phyloP scores from a whole-genome alignment of 1,284 basidiomycete genomes.

The Papiliotrema fonsecae region DNA sequence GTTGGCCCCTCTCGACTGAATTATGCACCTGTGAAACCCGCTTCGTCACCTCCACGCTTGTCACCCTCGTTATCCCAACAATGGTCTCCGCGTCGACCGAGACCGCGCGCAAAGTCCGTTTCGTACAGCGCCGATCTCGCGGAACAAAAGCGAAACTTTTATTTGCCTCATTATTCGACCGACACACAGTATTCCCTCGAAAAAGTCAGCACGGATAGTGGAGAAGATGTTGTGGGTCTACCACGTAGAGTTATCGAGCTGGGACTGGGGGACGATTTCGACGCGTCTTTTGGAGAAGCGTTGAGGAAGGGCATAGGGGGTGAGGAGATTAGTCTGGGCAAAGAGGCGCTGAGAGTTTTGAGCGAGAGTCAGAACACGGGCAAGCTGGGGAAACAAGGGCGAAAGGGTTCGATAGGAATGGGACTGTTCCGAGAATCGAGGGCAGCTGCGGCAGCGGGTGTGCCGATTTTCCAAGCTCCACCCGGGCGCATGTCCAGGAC shows the following conservation, averaged over 20 bases:
- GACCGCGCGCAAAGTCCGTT: not conserved
- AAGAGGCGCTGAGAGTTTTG: conserved; percentile 39
- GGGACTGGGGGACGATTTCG: conserved; percentile 40
- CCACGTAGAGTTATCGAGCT: conserved; percentile 33
- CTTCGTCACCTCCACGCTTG: no score
- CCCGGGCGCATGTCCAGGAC: no score
- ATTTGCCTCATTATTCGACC: conserved; percentile 44
- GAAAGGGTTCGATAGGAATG: conserved; percentile 49
- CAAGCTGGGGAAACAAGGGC: conserved; percentile 37
- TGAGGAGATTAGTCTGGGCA: conserved; percentile 40
- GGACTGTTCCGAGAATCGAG: conserved; percentile 47
- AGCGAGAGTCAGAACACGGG: conserved; percentile 42
- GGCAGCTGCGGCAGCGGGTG: conserved; percentile 3
- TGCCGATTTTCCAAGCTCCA: no score
- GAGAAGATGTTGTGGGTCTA: not conserved
- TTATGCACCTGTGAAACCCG: no score
- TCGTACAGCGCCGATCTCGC: not conserved
- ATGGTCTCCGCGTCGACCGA: not conserved
- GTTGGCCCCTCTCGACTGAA: not conserved
- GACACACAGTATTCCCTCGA: conserved; percentile 43
- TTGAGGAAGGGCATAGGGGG: conserved; percentile 33
- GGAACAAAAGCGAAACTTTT: conserved; percentile 15
- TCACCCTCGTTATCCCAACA: not conserved
- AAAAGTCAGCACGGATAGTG: not conserved
- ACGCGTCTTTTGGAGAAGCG: conserved; percentile 42